A percentile compares a stretch with the other conserved stretches of the same genome.
These are phyloP conservation scores for Salix viminalis DNA, from an alignment of 345 rosid genomes.

Conservation along the genomic window DNA sequence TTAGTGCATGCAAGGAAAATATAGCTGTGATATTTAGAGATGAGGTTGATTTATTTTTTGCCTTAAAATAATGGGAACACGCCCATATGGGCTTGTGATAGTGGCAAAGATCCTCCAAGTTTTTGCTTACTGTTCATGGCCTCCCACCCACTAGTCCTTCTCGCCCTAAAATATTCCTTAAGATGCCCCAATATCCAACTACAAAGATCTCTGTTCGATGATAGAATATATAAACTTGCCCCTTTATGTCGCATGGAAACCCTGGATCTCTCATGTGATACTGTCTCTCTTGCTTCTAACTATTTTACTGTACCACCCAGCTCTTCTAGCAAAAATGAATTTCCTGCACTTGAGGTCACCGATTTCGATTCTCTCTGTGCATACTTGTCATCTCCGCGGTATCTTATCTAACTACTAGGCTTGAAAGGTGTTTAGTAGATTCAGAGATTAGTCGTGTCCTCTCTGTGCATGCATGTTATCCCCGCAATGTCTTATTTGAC, in stretches of 20 bases:
- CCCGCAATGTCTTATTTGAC: too few relatives aligned
- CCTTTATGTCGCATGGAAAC: background rate
- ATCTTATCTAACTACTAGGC: too few relatives aligned
- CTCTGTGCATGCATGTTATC: too few relatives aligned
- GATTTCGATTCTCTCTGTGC: too few relatives aligned
- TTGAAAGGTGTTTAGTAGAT: too few relatives aligned
- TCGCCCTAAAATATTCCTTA: background rate
- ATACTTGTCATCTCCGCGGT: too few relatives aligned
- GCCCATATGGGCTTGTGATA: background rate
- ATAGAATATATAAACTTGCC: background rate
- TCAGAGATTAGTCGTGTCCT: too few relatives aligned
- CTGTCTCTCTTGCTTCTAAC: slow-evolving; percentile 3
- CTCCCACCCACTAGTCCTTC: background rate
- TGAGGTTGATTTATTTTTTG: background rate
- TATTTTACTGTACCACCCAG: background rate
- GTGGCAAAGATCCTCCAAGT: background rate
- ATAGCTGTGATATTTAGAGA: background rate
- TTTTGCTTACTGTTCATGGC: background rate
- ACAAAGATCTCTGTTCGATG: background rate
- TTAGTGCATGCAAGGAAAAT: background rate
- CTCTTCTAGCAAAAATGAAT: background rate
- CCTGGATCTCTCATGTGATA: slow-evolving; percentile 10
- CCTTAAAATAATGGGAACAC: background rate
- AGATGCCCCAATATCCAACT: background rate
- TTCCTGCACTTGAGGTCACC: background rate